Percentiles rank a stretch among this genome's conserved stretches.
Conservation (phyloP, 2,329 filamentous ascomycete genomes). For the Ophiostoma tasmaniense region DNA sequence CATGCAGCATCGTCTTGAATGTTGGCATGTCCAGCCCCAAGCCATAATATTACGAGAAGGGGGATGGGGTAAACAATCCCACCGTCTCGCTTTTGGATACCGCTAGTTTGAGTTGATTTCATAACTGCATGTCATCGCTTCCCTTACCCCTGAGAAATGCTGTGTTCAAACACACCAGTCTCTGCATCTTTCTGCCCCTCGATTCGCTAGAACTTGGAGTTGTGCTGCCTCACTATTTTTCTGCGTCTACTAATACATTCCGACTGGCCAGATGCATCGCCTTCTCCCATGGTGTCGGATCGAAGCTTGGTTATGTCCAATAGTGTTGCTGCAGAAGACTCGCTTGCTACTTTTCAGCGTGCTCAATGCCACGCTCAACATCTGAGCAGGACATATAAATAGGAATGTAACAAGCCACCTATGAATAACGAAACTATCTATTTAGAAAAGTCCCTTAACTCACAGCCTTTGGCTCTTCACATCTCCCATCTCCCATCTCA, state of each 20-base stretch:
- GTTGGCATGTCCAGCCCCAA: not conserved
- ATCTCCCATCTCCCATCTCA: not conserved
- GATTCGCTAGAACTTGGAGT: constrained; percentile 7
- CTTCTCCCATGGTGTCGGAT: not conserved
- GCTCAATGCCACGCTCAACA: not conserved
- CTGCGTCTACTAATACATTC: not conserved
- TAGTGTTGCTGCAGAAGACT: not conserved
- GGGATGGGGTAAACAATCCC: not conserved
- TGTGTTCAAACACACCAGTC: constrained; percentile 7
- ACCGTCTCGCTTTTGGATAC: constrained; percentile 4
- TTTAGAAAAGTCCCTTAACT: not conserved
- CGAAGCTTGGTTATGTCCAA: not conserved
- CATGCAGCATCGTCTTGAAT: not conserved
- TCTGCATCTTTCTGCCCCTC: not conserved
- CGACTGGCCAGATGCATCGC: not conserved
- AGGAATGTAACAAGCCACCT: constrained; percentile 10
- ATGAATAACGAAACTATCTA: not conserved
- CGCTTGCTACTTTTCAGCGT: not conserved
- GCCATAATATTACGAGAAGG: not conserved
- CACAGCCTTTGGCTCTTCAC: not conserved
- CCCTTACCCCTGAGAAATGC: constrained; percentile 16
- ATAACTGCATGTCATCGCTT: constrained; percentile 15
- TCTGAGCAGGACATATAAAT: constrained; percentile 10
- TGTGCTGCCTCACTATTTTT: not conserved
- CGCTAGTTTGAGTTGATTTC: constrained; percentile 10